Evolutionary conservation across 345 rosid genomes (phyloP).

Genomic region (Hibiscus trionum): DNA sequence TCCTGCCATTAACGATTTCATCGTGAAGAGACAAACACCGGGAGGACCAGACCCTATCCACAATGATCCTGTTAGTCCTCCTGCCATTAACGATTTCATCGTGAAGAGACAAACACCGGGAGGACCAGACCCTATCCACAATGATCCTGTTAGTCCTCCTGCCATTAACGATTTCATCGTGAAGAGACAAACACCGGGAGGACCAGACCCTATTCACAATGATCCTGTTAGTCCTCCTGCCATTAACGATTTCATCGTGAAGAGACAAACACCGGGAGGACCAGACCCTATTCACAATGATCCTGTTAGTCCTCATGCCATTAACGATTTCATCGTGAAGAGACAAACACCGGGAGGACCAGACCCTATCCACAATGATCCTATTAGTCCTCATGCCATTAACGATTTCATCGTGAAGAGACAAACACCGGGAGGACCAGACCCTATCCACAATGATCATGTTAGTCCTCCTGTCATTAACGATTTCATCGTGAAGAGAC

Average conservation of each 20-base stretch:
- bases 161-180: neutral
- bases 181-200: neutral
- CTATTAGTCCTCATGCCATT: neutral
- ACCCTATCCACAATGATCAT: neutral
- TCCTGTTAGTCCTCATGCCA: neutral
- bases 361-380: neutral
- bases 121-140: neutral
- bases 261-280: no score
- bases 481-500: neutral
- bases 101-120: neutral
- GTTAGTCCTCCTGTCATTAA: neutral
- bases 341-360: neutral
- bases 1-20: no score
- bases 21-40: no score
- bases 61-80: no score
- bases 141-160: no score
- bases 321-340: neutral
- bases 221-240: no score
- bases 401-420: neutral
- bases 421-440: neutral
- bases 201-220: neutral
- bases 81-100: neutral
- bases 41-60: neutral
- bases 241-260: no score
- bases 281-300: no score